Evolutionary conservation across 1,284 basidiomycete species (phyloP).

Genomic region (Pulveroboletus sp.): DNA sequence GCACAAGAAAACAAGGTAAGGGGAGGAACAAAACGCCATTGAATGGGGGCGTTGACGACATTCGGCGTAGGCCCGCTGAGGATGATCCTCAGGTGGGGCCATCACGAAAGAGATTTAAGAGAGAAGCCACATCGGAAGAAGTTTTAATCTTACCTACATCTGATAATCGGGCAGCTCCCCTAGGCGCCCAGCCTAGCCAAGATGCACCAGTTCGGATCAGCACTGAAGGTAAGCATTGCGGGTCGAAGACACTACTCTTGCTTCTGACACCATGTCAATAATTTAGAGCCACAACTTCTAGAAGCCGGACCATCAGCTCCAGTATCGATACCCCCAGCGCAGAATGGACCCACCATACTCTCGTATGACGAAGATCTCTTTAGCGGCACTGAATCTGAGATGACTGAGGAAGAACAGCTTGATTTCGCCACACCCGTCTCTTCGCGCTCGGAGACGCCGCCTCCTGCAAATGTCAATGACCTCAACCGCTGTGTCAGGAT

Average conservation of each 20-base stretch:
- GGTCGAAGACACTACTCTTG: neutral
- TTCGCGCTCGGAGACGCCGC: constrained; percentile 27
- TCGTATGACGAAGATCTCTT: constrained; percentile 21
- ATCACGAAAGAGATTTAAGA: constrained; percentile 20
- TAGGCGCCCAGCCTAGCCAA: neutral
- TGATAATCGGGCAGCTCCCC: neutral
- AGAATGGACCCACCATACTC: neutral
- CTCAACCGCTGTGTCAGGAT: constrained; percentile 28
- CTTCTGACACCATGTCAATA: neutral
- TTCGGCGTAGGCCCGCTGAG: constrained; percentile 13
- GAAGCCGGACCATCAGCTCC: constrained; percentile 5
- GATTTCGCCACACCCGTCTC: constrained; percentile 30
- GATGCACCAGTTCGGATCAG: neutral
- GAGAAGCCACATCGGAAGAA: neutral
- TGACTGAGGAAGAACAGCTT: constrained; percentile 26
- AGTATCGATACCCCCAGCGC: neutral
- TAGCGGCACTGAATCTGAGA: constrained; percentile 27
- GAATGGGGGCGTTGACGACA: neutral
- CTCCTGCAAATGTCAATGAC: constrained; percentile 17
- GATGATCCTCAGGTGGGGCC: constrained; percentile 12
- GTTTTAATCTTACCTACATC: neutral
- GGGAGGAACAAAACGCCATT: neutral
- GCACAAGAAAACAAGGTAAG: constrained; percentile 17
- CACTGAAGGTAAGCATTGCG: constrained; percentile 8
- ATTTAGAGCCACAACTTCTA: constrained; percentile 1